Conservation (phyloP, 2,329 filamentous ascomycete species). For the Plectosphaerella plurivora region DNA sequence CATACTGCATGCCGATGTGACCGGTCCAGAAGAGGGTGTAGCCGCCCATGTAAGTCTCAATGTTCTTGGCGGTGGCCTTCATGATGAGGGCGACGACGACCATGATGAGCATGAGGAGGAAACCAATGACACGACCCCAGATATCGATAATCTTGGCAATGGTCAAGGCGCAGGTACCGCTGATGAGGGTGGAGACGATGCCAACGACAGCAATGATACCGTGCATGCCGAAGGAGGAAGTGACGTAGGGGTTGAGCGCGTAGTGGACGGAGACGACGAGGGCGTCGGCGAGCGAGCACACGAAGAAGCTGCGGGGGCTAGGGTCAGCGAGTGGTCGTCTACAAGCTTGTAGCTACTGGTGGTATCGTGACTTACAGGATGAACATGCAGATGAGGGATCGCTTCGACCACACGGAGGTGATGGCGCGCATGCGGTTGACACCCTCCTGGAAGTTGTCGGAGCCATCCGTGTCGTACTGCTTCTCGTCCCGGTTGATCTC, state of each 20-base stretch:
- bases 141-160: slow-evolving; percentile 46
- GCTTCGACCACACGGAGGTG: slow-evolving; percentile 32
- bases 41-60: slow-evolving; percentile 55
- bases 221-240: slow-evolving; percentile 59
- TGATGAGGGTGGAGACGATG: slow-evolving; percentile 49
- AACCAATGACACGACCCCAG: slow-evolving; percentile 43
- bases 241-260: slow-evolving; percentile 59
- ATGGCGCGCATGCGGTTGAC: slow-evolving; percentile 33
- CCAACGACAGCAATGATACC: slow-evolving; percentile 62
- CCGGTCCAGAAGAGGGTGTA: slow-evolving; percentile 63
- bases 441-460: slow-evolving; percentile 27
- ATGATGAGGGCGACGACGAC: slow-evolving; percentile 42
- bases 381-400: slow-evolving; percentile 32
- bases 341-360: too few species aligned
- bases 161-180: slow-evolving; percentile 30
- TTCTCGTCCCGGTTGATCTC: slow-evolving; percentile 4
- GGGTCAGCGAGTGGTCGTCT: too few species aligned
- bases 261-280: slow-evolving; percentile 30
- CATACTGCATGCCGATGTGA: slow-evolving; percentile 32
- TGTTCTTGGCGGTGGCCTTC: slow-evolving; percentile 55
- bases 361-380: slow-evolving; percentile 1
- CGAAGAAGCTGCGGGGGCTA: slow-evolving; percentile 25
- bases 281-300: slow-evolving; percentile 31
- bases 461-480: slow-evolving; percentile 14
- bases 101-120: slow-evolving; percentile 34